Conservation (phyloP, 495 filamentous ascomycete genomes). For the Mytilinidion resinicola region DNA sequence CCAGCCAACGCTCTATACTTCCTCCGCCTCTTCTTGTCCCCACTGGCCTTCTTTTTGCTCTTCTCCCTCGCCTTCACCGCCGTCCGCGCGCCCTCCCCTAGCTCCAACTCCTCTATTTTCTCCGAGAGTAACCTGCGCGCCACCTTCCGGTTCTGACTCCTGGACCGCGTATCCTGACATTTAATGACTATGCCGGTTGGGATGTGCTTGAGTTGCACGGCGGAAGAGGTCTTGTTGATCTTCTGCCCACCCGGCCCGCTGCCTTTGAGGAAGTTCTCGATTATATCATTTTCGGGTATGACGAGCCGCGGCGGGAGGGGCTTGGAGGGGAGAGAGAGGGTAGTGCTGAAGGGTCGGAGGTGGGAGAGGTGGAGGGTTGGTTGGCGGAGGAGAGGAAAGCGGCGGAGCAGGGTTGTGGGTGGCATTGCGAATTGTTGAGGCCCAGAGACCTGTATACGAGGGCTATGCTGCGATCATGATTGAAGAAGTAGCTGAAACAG, state of each 20-base stretch:
- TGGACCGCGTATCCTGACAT: slow-evolving; percentile 81
- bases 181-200: slow-evolving; percentile 89
- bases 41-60: slow-evolving; percentile 59
- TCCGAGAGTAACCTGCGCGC: slow-evolving; percentile 73
- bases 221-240: slow-evolving; percentile 97
- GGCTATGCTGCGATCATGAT: too few relatives aligned
- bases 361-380: not conserved
- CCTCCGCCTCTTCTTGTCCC: slow-evolving; percentile 57
- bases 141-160: slow-evolving; percentile 81
- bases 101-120: slow-evolving; percentile 62
- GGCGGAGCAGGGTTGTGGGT: not conserved
- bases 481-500: too few relatives aligned
- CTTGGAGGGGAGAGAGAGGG: slow-evolving; percentile 36
- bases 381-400: slow-evolving; percentile 1
- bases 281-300: slow-evolving; percentile 70
- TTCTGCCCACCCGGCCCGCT: slow-evolving; percentile 94
- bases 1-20: slow-evolving; percentile 55
- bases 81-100: slow-evolving; percentile 52
- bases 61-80: slow-evolving; percentile 50
- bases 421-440: not conserved
- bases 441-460: not conserved
- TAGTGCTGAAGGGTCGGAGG: slow-evolving; percentile 7
- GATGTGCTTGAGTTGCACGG: slow-evolving; percentile 85
- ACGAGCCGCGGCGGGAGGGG: slow-evolving; percentile 68
- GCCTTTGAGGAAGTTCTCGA: slow-evolving; percentile 82